phyloP scores from a whole-genome alignment of 805 yeast genomes.

The Suhomyces sp. region DNA sequence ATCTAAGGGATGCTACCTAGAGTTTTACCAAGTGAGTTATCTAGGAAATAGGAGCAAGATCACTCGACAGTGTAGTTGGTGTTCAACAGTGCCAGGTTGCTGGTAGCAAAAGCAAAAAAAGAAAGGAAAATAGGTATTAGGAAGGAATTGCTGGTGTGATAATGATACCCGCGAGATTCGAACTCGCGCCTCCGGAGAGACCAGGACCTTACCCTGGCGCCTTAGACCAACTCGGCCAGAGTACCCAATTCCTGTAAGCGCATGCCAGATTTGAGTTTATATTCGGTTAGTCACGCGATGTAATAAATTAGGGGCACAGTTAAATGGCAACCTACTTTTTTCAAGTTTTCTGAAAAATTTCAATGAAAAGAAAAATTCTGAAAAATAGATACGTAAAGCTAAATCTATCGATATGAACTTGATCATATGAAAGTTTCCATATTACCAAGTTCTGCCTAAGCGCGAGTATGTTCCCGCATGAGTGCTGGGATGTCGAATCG shows the following conservation, averaged over 20 bases:
- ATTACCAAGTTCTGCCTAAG: background rate
- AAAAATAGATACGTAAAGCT: background rate
- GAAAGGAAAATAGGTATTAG: constrained; percentile 12
- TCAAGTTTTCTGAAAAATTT: background rate
- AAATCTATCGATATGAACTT: background rate
- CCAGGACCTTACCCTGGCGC: constrained; percentile 23
- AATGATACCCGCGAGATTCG: constrained; percentile 21
- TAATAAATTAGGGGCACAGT: too few species aligned
- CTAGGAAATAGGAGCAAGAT: background rate
- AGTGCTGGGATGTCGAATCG: background rate
- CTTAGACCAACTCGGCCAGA: constrained; percentile 22
- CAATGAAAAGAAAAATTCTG: too few species aligned
- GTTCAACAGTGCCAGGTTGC: background rate
- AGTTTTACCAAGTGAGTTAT: too few species aligned
- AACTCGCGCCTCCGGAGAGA: constrained; percentile 21
- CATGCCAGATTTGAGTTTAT: background rate
- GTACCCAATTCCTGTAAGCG: constrained; percentile 16
- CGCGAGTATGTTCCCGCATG: background rate
- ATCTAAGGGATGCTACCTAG: background rate
- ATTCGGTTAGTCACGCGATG: background rate
- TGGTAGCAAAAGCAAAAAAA: constrained; percentile 2
- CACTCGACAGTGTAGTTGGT: background rate
- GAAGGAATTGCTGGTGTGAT: constrained; percentile 16
- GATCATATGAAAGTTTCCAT: background rate
- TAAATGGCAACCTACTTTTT: too few species aligned